These are phyloP conservation scores for Coemansia sp. DNA, from an alignment of 192 early-diverging fungal genomes.

Conservation along the genomic window DNA sequence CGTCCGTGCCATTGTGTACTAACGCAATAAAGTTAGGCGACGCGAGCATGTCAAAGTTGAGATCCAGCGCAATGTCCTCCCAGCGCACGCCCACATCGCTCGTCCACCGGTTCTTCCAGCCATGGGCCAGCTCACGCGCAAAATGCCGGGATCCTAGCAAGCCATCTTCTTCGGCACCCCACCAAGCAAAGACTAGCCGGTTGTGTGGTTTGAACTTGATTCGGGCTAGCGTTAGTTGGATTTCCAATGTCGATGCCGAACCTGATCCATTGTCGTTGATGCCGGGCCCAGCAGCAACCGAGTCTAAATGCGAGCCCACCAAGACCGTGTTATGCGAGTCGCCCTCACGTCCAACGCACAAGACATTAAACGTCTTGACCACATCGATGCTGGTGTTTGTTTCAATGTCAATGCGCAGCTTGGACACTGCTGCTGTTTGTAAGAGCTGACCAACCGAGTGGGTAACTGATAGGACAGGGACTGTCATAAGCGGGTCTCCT, in stretches of 20 bases:
- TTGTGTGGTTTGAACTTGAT: constrained; percentile 52
- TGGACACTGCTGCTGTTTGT: constrained; percentile 19
- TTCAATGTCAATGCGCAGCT: constrained; percentile 46
- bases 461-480: constrained; percentile 63
- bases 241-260: constrained; percentile 60
- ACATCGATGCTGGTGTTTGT: constrained; percentile 57
- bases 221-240: constrained; percentile 58
- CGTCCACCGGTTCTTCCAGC: constrained; percentile 48
- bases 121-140: constrained; percentile 54
- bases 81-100: constrained; percentile 33
- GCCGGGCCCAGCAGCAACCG: constrained; percentile 69
- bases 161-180: constrained; percentile 75
- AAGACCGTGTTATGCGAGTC: constrained; percentile 57
- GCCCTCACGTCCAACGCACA: constrained; percentile 59
- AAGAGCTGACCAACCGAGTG: constrained; percentile 61
- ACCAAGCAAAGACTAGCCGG: constrained; percentile 72
- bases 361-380: constrained; percentile 65
- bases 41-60: constrained; percentile 76
- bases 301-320: constrained; percentile 69
- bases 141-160: constrained; percentile 66
- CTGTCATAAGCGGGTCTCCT: constrained; percentile 62
- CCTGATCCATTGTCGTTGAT: constrained; percentile 75
- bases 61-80: constrained; percentile 59
- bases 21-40: constrained; percentile 71
- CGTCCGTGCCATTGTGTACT: constrained; percentile 66